These are phyloP conservation scores for Juglanconis juglandina DNA, from an alignment of 2,329 filamentous ascomycete species.

Conservation along the genomic window DNA sequence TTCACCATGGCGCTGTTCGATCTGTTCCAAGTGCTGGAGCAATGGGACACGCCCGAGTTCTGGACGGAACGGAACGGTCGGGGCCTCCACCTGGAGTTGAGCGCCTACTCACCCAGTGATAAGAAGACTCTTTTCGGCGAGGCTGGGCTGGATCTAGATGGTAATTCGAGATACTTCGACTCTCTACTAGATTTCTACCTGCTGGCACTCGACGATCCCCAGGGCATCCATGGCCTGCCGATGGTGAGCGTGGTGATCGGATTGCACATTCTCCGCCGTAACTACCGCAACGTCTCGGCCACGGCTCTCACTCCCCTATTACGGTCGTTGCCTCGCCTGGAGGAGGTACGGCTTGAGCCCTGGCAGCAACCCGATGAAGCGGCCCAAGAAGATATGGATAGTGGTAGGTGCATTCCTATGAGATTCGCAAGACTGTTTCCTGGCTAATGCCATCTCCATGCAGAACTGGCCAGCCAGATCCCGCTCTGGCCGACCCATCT, in stretches of 20 bases:
- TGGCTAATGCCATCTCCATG: not conserved
- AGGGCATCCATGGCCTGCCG: constrained; percentile 16
- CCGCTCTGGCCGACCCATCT: constrained; percentile 15
- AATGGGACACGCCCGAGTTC: constrained; percentile 20
- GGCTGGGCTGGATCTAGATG: constrained; percentile 22
- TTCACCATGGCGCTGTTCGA: constrained; percentile 25
- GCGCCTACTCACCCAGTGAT: constrained; percentile 23
- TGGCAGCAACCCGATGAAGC: constrained; percentile 17
- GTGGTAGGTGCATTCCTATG: constrained; percentile 5
- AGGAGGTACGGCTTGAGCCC: constrained; percentile 17
- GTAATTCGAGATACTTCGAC: constrained; percentile 25
- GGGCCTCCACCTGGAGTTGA: constrained; percentile 24
- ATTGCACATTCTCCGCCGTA: constrained; percentile 16
- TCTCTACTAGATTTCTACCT: constrained; percentile 23
- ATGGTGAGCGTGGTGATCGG: constrained; percentile 13
- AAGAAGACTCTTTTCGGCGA: constrained; percentile 21
- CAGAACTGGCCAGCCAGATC: constrained; percentile 16
- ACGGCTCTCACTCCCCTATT: constrained; percentile 13
- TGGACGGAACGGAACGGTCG: constrained; percentile 4
- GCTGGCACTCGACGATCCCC: constrained; percentile 8
- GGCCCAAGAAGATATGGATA: constrained; percentile 17
- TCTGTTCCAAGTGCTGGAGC: constrained; percentile 23
- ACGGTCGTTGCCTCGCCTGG: constrained; percentile 12
- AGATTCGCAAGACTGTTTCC: not conserved
- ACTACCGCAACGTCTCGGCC: constrained; percentile 17